Evolutionary conservation across 179 eudicot species (phyloP), one percentile per base, ranked within the genome.

Genomic region (Camellia oleifera): DNA sequence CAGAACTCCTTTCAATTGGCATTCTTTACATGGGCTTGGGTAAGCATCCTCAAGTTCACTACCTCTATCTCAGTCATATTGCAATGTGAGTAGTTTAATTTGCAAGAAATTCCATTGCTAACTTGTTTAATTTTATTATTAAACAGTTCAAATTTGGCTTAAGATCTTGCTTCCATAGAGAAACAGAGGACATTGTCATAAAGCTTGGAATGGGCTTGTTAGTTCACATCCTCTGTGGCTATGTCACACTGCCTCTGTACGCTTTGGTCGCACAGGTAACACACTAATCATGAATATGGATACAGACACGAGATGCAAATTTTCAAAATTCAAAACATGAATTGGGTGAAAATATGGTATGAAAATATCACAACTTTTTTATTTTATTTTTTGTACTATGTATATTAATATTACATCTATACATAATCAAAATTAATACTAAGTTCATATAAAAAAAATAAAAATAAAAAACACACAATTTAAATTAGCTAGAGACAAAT

Each of bases 1-100:
- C 88, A 87, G 90, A 88, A 88, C 77, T 86, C 90, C 42, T 88
- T 88, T 84, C 90, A 88, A 52, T 61, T 88, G 75, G 90, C 90
- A 75, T 88, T 85, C 87, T 88, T 88, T 78, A 46, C 88, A 69
- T 85, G 87, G 88, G 80, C 81, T 77, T 75, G 85, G 90, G 90
- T 88, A 82, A 88, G 83, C 60, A 58, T 11, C 64, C 48, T 58
- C 23, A 46, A 32, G n/a, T 5, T 79, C 12, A 5, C 53, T 50
- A 62, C 18, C 14, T 23, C 32, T 26, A 26, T 26, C 32, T 26
- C 1, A 26, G 1, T 26, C 32, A 26, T 26, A 26, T 26, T 0
- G 32, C 32, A 26, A 26, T n/a, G 11, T n/a, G 7, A 26, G 0
- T 52, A 3, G 2, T 77, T 26, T 68, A 26, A 26, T 26, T 40